Conservation (phyloP, 2,329 filamentous ascomycete species). For the Myriosclerotinia curreyana region DNA sequence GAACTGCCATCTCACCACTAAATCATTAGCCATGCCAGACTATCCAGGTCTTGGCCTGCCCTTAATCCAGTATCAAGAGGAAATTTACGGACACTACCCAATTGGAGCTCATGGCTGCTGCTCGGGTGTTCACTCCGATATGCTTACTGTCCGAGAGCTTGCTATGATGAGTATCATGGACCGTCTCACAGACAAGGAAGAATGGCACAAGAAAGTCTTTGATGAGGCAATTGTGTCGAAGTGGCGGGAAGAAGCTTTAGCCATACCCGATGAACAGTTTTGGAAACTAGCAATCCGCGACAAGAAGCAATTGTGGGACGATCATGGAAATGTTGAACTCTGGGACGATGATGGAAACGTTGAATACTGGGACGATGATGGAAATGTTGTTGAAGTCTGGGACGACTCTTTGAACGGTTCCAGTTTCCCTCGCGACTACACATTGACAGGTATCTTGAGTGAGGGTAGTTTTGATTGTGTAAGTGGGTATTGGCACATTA, state of each 20-base stretch:
- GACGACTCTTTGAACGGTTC: too few species aligned
- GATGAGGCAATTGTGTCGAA: slow-evolving; percentile 32
- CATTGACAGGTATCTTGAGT: neutral
- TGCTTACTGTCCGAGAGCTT: slow-evolving; percentile 29
- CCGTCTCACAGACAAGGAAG: slow-evolving; percentile 33
- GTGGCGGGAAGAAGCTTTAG: slow-evolving; percentile 33
- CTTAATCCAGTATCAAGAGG: neutral
- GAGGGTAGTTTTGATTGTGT: slow-evolving; percentile 7
- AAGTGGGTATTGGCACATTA: neutral
- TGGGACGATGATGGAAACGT: neutral
- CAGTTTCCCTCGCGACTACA: too few species aligned
- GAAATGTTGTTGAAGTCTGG: too few species aligned
- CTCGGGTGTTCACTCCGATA: neutral
- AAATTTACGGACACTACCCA: neutral
- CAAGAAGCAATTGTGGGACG: neutral
- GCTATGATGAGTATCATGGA: slow-evolving; percentile 36
- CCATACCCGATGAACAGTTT: slow-evolving; percentile 28
- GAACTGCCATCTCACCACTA: neutral
- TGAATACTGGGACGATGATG: too few species aligned
- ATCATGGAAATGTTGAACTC: neutral
- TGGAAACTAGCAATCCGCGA: neutral
- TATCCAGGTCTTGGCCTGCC: slow-evolving; percentile 13
- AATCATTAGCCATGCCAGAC: neutral
- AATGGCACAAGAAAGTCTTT: slow-evolving; percentile 35
- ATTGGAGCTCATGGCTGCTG: neutral